phyloP scores from a whole-genome alignment of 1,139 yeast species.

The Arxiozyma heterogenica region DNA sequence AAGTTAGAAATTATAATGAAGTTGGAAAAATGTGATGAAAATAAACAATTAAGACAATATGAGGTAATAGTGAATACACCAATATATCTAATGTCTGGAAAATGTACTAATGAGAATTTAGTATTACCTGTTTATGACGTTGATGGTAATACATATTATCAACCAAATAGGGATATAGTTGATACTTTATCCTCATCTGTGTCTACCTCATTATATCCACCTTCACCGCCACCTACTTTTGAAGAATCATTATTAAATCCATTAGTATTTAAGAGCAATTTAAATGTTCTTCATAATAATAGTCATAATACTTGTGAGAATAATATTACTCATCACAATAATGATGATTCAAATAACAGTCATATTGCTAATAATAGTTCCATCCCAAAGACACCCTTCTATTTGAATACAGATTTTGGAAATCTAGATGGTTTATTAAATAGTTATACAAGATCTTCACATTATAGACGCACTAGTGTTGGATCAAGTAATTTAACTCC shows the following conservation, averaged over 20 bases:
- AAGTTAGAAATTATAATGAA: conserved; percentile 68
- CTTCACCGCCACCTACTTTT: conserved; percentile 40
- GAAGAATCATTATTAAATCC: conserved; percentile 41
- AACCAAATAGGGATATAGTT: background rate
- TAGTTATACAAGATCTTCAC: background rate
- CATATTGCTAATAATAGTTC: background rate
- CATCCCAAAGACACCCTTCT: background rate
- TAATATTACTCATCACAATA: too few relatives aligned
- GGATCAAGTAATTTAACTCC: background rate
- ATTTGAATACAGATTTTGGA: conserved; percentile 1
- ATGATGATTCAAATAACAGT: background rate
- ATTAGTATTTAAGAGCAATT: conserved; percentile 11
- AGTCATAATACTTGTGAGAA: background rate
- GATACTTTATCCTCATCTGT: background rate
- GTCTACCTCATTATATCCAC: background rate
- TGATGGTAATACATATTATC: conserved; percentile 5
- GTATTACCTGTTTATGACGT: conserved; percentile 61
- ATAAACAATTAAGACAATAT: conserved; percentile 58
- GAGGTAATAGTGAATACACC: conserved; percentile 90
- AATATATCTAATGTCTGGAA: conserved; percentile 57
- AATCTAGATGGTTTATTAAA: conserved; percentile 1
- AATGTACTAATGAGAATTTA: conserved; percentile 58
- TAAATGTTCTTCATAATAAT: background rate
- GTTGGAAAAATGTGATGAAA: conserved; percentile 50
- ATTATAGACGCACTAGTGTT: background rate